Evolutionary conservation across 2,329 filamentous ascomycete species (phyloP), one percentile per base, ranked within the genome.

Genomic region (Epichloe brachyelytri): DNA sequence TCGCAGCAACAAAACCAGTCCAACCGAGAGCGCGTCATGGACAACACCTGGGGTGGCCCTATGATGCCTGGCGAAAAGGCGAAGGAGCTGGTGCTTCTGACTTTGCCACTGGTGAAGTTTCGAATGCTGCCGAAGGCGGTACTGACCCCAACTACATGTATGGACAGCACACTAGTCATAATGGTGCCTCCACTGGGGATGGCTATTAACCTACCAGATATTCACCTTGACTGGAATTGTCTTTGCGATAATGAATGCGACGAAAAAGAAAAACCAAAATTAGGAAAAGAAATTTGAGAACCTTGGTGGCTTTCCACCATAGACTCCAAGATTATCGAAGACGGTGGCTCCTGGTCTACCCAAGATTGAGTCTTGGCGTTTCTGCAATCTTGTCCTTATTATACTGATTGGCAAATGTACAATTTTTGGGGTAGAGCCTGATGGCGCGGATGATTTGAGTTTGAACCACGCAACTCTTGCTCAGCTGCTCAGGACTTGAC

Each of bases 141-240:
- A 55, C 60, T 39, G 66, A 70, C 22, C 57, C 66, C 11, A 69
- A 67, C 59, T 80, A 79, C 60, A 72, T 80, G 61, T 81, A 80
- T 59, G 65, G 65, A 33, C 66, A 69, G n/a, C 75, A 79, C 58
- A 62, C 70, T 37, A 74, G 74, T 30, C 79, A 83, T 57, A 83
- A 83, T 60, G 80, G 79, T 38, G 69, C 77, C n/a, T 65, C 69
- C 22, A 65, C 71, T 43, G 70, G 68, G 45, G 78, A 80, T 34
- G 70, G 71, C 46, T 81, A 78, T 61, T 78, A 72, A 30, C 12
- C 26, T 20, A 8, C 26, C 6, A 7, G 14, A 19, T 36, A 5
- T 36, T 30, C 10, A 7, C 10, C 38, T 48, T 19, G 30, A 34
- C 12, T 40, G 15, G 34, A 20, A 5, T 15, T 45, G 47, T 30